Evolutionary conservation across 352 stramenopile species (phyloP).

Genomic region (Phytopythium vexans): DNA sequence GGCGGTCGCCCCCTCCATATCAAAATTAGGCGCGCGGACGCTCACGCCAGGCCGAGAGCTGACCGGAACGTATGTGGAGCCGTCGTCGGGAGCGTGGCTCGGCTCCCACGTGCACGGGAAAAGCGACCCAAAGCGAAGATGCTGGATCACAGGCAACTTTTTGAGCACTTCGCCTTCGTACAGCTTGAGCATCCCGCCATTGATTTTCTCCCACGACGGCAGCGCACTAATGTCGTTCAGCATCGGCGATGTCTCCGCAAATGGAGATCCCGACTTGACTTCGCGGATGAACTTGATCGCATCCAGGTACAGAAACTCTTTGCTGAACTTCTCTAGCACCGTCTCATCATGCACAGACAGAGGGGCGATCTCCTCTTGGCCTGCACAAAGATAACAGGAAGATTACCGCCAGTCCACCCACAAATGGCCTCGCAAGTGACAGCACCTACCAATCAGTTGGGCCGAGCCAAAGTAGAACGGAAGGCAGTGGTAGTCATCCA

Average conservation of each 20-base stretch:
- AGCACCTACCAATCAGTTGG: constrained; percentile 81
- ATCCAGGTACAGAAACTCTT: constrained; percentile 92
- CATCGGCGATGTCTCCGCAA: constrained; percentile 93
- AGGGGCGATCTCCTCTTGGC: constrained; percentile 64
- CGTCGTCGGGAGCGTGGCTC: constrained; percentile 45
- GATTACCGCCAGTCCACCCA: not conserved
- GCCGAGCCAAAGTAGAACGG: constrained; percentile 97
- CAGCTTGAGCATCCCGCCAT: constrained; percentile 87
- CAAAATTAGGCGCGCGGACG: constrained; percentile 67
- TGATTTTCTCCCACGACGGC: constrained; percentile 91
- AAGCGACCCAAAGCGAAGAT: constrained; percentile 96
- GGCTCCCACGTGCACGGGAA: constrained; percentile 85
- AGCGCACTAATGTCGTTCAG: constrained; percentile 91
- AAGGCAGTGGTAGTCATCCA: constrained; percentile 99
- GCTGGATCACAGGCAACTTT: constrained; percentile 98
- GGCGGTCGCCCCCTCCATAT: constrained; percentile 49
- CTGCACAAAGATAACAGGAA: constrained; percentile 14
- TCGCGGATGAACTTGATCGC: constrained; percentile 92
- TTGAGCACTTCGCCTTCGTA: constrained; percentile 97
- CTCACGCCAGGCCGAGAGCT: constrained; percentile 56
- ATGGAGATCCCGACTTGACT: constrained; percentile 88
- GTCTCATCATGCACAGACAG: constrained; percentile 72
- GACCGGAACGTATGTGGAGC: constrained; percentile 48
- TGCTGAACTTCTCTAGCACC: constrained; percentile 52
- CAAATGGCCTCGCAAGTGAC: not conserved